A percentile compares a stretch with the other conserved stretches of the same genome.
Conservation (phyloP, 768 basidiomycete genomes). For the Boletus subparvulus region DNA sequence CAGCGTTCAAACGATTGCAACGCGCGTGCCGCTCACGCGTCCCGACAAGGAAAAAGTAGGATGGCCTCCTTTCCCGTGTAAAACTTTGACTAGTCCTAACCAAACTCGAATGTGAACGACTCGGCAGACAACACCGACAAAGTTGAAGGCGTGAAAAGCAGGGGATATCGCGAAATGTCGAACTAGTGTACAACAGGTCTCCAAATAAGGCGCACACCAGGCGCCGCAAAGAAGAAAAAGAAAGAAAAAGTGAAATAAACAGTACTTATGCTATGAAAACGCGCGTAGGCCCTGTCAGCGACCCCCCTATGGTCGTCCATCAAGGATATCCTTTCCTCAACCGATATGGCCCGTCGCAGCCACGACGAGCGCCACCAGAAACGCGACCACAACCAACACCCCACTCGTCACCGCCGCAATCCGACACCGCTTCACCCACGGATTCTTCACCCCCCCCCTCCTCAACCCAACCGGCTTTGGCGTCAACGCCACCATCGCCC, state of each 20-base stretch:
- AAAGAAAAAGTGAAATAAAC: neutral
- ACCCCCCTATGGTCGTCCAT: neutral
- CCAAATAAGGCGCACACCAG: neutral
- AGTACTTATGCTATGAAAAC: neutral
- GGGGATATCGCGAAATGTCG: neutral
- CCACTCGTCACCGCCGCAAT: constrained; percentile 62
- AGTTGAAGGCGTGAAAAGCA: too few relatives aligned
- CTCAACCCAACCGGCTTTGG: constrained; percentile 14
- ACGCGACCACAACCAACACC: constrained; percentile 45
- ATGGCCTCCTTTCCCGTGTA: too few relatives aligned
- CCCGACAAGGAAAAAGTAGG: too few relatives aligned
- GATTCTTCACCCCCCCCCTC: constrained; percentile 25
- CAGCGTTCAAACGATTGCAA: too few relatives aligned
- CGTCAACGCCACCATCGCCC: constrained; percentile 18
- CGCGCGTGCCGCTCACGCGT: too few relatives aligned
- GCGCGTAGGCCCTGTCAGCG: too few relatives aligned
- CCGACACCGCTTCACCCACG: constrained; percentile 48
- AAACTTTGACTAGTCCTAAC: too few relatives aligned
- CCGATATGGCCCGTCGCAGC: neutral
- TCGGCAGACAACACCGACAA: too few relatives aligned
- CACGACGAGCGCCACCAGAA: constrained; percentile 53
- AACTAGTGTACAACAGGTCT: constrained; percentile 9
- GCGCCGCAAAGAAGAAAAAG: neutral
- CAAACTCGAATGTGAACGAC: too few relatives aligned
- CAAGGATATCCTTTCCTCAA: neutral